Conservation (phyloP, 2,329 filamentous ascomycete species). For the Samsoniella hepiali region DNA sequence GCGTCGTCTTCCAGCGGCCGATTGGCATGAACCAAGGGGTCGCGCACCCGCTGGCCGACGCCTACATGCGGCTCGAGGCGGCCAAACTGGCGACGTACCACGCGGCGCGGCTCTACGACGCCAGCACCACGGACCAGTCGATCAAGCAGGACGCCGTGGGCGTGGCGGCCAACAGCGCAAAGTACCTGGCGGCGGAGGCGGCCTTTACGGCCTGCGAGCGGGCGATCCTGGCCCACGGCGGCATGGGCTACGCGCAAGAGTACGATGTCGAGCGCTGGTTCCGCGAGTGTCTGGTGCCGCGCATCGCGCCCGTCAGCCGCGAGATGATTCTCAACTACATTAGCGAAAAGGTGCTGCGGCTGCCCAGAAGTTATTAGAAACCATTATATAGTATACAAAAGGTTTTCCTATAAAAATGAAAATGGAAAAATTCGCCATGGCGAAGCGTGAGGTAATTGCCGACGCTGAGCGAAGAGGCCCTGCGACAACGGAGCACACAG, state of each 20-base stretch:
- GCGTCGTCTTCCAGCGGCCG: slow-evolving; percentile 61
- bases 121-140: slow-evolving; percentile 45
- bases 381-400: not conserved
- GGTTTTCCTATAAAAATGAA: not conserved
- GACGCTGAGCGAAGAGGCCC: not conserved
- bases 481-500: slow-evolving; percentile 1
- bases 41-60: slow-evolving; percentile 62
- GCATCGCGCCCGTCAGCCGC: slow-evolving; percentile 61
- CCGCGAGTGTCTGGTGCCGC: slow-evolving; percentile 61
- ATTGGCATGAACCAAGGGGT: slow-evolving; percentile 67
- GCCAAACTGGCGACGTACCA: slow-evolving; percentile 65
- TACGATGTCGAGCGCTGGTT: slow-evolving; percentile 65
- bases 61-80: slow-evolving; percentile 63
- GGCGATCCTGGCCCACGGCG: slow-evolving; percentile 57
- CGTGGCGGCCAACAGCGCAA: slow-evolving; percentile 65
- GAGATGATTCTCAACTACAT: slow-evolving; percentile 79
- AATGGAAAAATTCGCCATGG: not conserved
- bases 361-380: slow-evolving; percentile 63
- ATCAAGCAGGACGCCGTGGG: slow-evolving; percentile 57
- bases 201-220: slow-evolving; percentile 61
- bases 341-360: slow-evolving; percentile 61
- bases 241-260: slow-evolving; percentile 63
- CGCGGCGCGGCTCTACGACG: slow-evolving; percentile 60
- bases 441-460: not conserved
- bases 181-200: slow-evolving; percentile 66